Evolutionary conservation across 2,329 filamentous ascomycete species (phyloP), one percentile per base, ranked within the genome.

Genomic region (Xylaria sp.): DNA sequence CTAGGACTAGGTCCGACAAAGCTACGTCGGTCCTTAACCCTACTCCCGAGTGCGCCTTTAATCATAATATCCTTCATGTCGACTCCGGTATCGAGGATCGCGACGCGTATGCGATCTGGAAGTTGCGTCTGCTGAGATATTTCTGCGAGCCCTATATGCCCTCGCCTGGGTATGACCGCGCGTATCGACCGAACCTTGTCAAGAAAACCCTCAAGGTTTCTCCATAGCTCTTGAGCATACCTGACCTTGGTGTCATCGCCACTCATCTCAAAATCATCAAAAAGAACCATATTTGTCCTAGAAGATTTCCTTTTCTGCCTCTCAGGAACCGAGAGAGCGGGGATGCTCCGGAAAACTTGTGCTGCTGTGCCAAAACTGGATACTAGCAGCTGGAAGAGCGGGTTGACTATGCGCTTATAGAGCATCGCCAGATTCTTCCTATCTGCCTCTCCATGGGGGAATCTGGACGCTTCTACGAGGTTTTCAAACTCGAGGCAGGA

Each of bases 1-100:
- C 23, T 41, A 11, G 43, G 43, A 29, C 23, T n/a, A 17, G 23
- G 29, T 46, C 37, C 35, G 13, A 48, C 29, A 56, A 47, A 46
- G 23, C 13, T 48, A 6, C 10, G 40, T 33, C 35, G 37, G 11
- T 53, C 25, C n/a, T 29, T 5, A 27, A 40, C 41, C n/a, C 27
- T 17, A 11, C 15, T 46, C 6, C 25, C 17, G 0, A 27, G 29
- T 55, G 33, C 40, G 47, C 15, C 53, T 13, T 33, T 46, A 46
- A 56, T 38, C 31, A 40, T 29, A 4, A 23, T 27, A 38, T 48
- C 53, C 13, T 13, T 43, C 13, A 29, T 8, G 21, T 56, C 53
- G 17, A 56, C 38, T 15, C 53, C 53, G 5, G 53, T 47, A 29
- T 54, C 52, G 9, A 54, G 27, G 17, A 54, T 44, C 3, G 37